Percentiles rank a stretch among this genome's conserved stretches.
Evolutionary conservation across 1,284 basidiomycete genomes (phyloP).

Genomic region (Porodaedalea pini): DNA sequence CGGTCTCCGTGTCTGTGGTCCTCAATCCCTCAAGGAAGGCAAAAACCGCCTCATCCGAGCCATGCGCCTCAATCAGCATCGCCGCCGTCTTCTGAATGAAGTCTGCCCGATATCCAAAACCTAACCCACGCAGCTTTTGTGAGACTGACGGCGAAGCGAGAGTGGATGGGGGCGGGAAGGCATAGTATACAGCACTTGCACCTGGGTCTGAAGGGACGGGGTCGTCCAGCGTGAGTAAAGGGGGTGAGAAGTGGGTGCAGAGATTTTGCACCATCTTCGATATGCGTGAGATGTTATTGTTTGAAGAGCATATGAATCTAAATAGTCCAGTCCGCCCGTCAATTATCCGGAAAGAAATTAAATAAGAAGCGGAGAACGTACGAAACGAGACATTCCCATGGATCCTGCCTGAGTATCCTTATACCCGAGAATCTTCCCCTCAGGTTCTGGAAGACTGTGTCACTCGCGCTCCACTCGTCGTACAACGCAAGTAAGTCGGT

Average conservation of each 20-base stretch:
- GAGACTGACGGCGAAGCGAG: slow-evolving; percentile 65
- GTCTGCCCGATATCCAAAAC: slow-evolving; percentile 94
- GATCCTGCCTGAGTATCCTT: slow-evolving; percentile 85
- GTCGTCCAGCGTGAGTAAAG: slow-evolving; percentile 50
- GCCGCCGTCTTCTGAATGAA: slow-evolving; percentile 85
- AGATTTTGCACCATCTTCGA: slow-evolving; percentile 83
- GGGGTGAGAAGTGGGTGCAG: slow-evolving; percentile 67
- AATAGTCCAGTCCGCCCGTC: neutral
- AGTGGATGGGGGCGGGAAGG: slow-evolving; percentile 78
- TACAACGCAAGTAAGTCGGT: slow-evolving; percentile 77
- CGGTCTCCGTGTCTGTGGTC: slow-evolving; percentile 47
- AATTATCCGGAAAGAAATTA: slow-evolving; percentile 17
- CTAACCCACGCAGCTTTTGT: slow-evolving; percentile 70
- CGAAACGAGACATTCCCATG: slow-evolving; percentile 94
- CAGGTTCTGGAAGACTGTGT: slow-evolving; percentile 72
- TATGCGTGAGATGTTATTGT: slow-evolving; percentile 94
- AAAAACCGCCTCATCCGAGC: slow-evolving; percentile 47
- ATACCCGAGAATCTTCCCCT: slow-evolving; percentile 63
- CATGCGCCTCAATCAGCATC: slow-evolving; percentile 65
- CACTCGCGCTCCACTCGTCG: slow-evolving; percentile 70
- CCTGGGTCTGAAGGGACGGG: slow-evolving; percentile 34
- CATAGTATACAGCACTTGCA: slow-evolving; percentile 54
- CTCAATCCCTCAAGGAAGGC: slow-evolving; percentile 63
- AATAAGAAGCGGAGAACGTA: slow-evolving; percentile 40
- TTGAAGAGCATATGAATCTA: slow-evolving; percentile 97